Evolutionary conservation across 306 rosid genomes (phyloP).

Genomic region (Castanea mollissima): DNA sequence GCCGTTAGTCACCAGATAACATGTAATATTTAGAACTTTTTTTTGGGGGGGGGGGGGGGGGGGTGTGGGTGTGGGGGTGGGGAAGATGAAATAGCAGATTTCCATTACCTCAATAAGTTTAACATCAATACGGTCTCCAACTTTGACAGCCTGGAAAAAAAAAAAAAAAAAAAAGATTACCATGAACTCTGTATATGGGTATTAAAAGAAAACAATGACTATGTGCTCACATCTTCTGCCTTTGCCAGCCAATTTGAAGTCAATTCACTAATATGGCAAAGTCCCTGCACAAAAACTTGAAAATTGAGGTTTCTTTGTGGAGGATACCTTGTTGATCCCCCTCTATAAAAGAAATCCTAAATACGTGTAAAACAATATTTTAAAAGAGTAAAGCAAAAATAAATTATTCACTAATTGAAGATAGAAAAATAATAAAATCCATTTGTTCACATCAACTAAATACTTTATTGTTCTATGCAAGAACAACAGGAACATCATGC

Average conservation of each 20-base stretch:
- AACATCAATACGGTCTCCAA: constrained; percentile 85
- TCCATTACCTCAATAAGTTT: constrained; percentile 85
- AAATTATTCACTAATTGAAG: background rate
- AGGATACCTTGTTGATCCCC: background rate
- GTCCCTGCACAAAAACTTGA: constrained; percentile 62
- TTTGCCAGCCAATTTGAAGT: constrained; percentile 87
- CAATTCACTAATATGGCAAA: constrained; percentile 95
- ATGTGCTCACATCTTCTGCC: constrained; percentile 81
- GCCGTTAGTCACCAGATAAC: background rate
- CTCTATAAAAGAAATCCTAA: background rate
- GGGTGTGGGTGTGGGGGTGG: background rate
- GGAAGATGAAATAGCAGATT: constrained; percentile 1
- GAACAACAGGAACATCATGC: background rate
- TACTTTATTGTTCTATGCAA: background rate
- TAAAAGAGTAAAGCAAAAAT: background rate
- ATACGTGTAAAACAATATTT: background rate
- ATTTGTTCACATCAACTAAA: constrained; percentile 15
- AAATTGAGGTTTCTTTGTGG: constrained; percentile 13
- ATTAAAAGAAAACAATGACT: background rate
- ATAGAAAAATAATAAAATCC: background rate
- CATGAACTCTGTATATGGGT: background rate
- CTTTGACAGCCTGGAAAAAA: constrained; percentile 72
- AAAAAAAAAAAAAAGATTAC: background rate
- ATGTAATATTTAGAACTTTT: too few relatives aligned
- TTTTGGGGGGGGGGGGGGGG: background rate